phyloP scores from a whole-genome alignment of 768 basidiomycete species.

The Trametes cinnabarina region DNA sequence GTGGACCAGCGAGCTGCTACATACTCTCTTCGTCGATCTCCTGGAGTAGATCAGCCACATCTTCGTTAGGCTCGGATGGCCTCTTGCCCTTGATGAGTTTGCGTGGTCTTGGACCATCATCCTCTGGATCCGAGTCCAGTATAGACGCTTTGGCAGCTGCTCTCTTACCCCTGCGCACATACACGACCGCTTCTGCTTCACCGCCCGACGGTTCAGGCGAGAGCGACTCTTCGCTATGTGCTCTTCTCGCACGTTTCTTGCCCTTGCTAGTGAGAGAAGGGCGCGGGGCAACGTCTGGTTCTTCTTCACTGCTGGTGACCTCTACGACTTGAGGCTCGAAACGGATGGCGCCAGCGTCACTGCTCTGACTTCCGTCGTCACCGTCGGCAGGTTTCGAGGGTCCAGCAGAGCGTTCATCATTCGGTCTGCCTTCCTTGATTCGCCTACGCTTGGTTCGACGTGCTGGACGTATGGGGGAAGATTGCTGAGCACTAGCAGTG shows the following conservation, averaged over 20 bases:
- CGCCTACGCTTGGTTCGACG: background rate
- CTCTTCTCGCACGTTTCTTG: constrained; percentile 12
- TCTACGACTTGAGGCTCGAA: constrained; percentile 40
- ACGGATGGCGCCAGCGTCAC: constrained; percentile 50
- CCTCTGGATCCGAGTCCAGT: constrained; percentile 37
- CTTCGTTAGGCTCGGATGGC: constrained; percentile 40
- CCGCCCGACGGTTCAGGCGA: background rate
- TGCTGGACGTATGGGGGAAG: background rate
- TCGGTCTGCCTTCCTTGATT: background rate
- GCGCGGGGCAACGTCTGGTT: constrained; percentile 25
- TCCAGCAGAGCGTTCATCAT: background rate
- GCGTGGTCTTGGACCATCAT: constrained; percentile 35
- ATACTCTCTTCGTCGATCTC: constrained; percentile 59
- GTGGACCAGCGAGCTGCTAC: constrained; percentile 1
- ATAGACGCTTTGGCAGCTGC: constrained; percentile 22
- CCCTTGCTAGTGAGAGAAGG: constrained; percentile 16
- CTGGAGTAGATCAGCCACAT: constrained; percentile 44
- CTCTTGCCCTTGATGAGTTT: constrained; percentile 44
- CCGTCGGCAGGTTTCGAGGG: background rate
- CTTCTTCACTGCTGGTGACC: constrained; percentile 23
- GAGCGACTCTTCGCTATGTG: constrained; percentile 20
- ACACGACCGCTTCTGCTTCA: constrained; percentile 12
- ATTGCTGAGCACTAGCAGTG: background rate
- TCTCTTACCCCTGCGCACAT: constrained; percentile 22
- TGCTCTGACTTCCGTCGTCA: constrained; percentile 33